phyloP scores from a whole-genome alignment of 805 yeast species.

The Saccharomycopsis oosterbeekiorum region DNA sequence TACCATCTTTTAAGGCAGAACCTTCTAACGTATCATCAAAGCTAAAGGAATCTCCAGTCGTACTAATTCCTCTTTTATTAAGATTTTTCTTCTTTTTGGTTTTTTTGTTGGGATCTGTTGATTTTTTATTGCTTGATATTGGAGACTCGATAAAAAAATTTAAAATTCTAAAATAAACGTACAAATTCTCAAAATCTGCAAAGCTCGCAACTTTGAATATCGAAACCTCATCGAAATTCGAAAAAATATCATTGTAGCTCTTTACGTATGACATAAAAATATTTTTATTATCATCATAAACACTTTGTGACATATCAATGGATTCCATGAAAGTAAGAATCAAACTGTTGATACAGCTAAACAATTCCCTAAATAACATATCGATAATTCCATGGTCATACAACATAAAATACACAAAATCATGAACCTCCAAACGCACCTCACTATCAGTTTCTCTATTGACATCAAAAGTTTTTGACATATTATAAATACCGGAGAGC shows the following conservation, averaged over 20 bases:
- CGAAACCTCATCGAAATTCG: background rate
- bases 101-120: background rate
- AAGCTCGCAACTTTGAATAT: background rate
- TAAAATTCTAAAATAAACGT: background rate
- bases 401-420: background rate
- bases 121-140: background rate
- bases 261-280: background rate
- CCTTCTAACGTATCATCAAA: background rate
- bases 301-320: background rate
- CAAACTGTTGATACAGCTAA: background rate
- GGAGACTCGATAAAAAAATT: slow-evolving; percentile 2
- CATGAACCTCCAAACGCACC: background rate
- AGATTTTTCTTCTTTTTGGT: background rate
- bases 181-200: background rate
- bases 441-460: background rate
- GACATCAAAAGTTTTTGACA: background rate
- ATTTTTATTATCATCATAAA: background rate
- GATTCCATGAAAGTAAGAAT: slow-evolving; percentile 1
- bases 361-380: background rate
- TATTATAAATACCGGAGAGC: background rate
- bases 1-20: background rate
- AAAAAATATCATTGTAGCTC: background rate
- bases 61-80: background rate
- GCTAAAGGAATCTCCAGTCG: background rate
- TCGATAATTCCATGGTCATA: background rate